Evolutionary conservation across 108 stramenopile species (phyloP), one percentile per base, ranked within the genome.

Genomic region (Nitzschia putrida): DNA sequence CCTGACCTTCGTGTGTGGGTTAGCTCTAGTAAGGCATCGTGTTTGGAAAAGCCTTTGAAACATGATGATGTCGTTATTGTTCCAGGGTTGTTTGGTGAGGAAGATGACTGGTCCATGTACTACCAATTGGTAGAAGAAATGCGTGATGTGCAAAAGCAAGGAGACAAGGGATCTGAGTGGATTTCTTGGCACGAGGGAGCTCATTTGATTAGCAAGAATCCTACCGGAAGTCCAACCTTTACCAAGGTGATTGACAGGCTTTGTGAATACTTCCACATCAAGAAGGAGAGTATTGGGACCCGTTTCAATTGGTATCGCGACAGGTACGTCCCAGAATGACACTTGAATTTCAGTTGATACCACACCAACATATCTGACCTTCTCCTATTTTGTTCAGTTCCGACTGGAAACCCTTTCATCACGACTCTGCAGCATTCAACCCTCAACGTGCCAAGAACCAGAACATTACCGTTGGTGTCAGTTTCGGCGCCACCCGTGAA

Each of bases 321-420:
- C 80, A 41, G 52, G 66, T 50, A 64, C 22, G 57, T 59, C 37
- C 57, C 1, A 18, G 49, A 34, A 34, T 34, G 29, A 4, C 29
- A 34, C 29, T n/a, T n/a, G n/a, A n/a, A n/a, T n/a, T n/a, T n/a
- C n/a, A n/a, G n/a, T n/a, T n/a, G n/a, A n/a, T n/a, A n/a, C n/a
- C n/a, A n/a, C n/a, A n/a, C n/a, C n/a, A n/a, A n/a, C n/a, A n/a
- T n/a, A n/a, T n/a, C n/a, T n/a, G n/a, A n/a, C n/a, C n/a, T n/a
- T n/a, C n/a, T n/a, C n/a, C n/a, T n/a, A n/a, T n/a, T 23, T 23
- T 10, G 12, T 55, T 18, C 38, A 73, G 71, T 51, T 69, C 71
- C 10, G 93, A 90, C 76, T 95, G 93, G 93, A 92, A 91, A 66
- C 90, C 93, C 61, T 91, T 95, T 73, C 93, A 95, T 83, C 93